Evolutionary conservation across 1,139 yeast species (phyloP).

Genomic region (Groenewaldozyma auringiensis): DNA sequence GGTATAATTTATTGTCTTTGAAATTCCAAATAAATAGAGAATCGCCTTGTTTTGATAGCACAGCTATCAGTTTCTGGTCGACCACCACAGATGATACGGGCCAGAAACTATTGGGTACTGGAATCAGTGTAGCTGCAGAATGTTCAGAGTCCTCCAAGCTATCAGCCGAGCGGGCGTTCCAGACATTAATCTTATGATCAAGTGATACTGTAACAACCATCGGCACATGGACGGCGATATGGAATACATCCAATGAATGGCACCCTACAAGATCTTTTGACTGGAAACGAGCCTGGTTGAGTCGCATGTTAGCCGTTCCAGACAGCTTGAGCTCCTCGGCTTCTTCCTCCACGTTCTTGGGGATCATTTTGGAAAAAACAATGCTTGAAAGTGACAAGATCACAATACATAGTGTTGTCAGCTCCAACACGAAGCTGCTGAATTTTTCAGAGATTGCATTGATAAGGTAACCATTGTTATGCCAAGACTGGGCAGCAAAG

Average conservation of each 20-base stretch:
- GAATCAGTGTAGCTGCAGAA: conserved; percentile 15
- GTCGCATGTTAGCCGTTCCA: not conserved
- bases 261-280: conserved; percentile 50
- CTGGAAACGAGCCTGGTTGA: conserved; percentile 26
- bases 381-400: not conserved
- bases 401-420: not conserved
- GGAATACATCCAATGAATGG: conserved; percentile 57
- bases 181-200: conserved; percentile 61
- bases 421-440: not conserved
- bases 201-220: conserved; percentile 58
- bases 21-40: conserved; percentile 15
- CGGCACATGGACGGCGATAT: conserved; percentile 48
- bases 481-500: not conserved
- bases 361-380: not conserved
- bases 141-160: conserved; percentile 34
- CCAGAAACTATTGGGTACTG: conserved; percentile 46
- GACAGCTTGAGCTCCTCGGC: not conserved
- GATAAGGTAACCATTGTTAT: not conserved
- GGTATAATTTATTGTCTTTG: conserved; percentile 21
- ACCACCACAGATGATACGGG: conserved; percentile 58
- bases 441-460: not conserved
- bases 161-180: conserved; percentile 62
- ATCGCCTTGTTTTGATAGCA: conserved; percentile 37
- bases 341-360: not conserved
- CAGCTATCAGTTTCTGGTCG: conserved; percentile 50